phyloP scores from a whole-genome alignment of 805 yeast species.

The Kregervanrija delftensis region DNA sequence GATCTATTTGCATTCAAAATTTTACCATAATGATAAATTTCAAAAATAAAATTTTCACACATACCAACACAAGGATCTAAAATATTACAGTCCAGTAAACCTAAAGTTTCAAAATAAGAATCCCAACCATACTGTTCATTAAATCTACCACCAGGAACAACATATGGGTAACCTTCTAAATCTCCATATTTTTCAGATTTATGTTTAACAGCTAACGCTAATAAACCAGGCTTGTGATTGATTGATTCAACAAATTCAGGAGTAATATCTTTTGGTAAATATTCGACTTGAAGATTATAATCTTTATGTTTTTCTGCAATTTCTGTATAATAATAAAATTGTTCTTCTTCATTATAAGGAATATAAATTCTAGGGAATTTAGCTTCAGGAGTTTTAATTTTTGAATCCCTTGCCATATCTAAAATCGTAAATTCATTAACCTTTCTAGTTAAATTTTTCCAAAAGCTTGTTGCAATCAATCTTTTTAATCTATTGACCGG shows the following conservation, averaged over 20 bases:
- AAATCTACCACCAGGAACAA: conserved; percentile 96
- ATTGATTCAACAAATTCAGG: conserved; percentile 72
- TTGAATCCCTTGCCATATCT: conserved; percentile 72
- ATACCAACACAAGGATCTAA: conserved; percentile 76
- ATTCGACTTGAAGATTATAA: conserved; percentile 61
- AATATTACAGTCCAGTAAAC: conserved; percentile 61
- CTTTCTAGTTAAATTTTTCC: conserved; percentile 72
- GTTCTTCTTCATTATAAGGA: conserved; percentile 64
- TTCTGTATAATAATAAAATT: conserved; percentile 56
- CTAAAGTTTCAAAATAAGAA: conserved; percentile 85
- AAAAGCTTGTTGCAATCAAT: conserved; percentile 67
- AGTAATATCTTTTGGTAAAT: conserved; percentile 67
- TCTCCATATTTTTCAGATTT: conserved; percentile 24
- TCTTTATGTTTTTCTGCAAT: conserved; percentile 51
- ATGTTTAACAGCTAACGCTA: conserved; percentile 67
- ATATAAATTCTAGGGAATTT: conserved; percentile 72
- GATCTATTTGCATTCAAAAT: conserved; percentile 90
- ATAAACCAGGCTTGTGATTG: conserved; percentile 76
- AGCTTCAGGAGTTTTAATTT: conserved; percentile 54
- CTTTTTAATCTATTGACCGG: conserved; percentile 76
- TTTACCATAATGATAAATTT: conserved; percentile 85
- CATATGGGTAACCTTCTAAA: conserved; percentile 67
- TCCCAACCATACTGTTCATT: conserved; percentile 99
- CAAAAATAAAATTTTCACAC: conserved; percentile 88
- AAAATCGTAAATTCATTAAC: conserved; percentile 56